Evolutionary conservation across 768 basidiomycete genomes (phyloP), one percentile per base, ranked within the genome.

Genomic region (Kwoniella sp.): DNA sequence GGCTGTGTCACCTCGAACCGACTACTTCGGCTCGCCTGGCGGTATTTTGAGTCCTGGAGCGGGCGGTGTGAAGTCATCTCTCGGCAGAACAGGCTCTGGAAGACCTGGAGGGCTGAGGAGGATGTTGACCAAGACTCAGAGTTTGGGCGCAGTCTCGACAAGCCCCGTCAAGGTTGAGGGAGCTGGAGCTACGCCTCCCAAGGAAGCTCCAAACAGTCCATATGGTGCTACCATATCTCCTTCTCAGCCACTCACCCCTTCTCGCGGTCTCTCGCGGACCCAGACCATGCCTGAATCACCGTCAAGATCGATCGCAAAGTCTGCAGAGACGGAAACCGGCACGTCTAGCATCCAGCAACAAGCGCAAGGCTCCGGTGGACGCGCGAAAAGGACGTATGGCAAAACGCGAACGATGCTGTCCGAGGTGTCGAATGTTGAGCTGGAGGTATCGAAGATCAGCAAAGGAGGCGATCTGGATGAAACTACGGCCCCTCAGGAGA

Each of bases 71-170:
- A 28, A 51, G 22, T 1, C 58, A 13, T 25, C 0, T 12, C 34
- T 41, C n/a, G 34, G 23, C 38, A 23, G 22, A 4, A 37, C 23
- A 58, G 47, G 22, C 4, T 8, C 58, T 4, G 57, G 56, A 1
- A 48, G 64, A 55, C 60, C 69, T 37, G 58, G 72, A 1, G 66
- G 68, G 2, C 26, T 66, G 38, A 53, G 69, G 41, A 61, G 69
- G 23, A 75, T 75, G 74, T 68, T 75, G 22, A 71, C 68, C 37
- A 75, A 73, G 55, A 64, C 72, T 48, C 74, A 73, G 59, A 73
- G 72, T 60, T 61, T 73, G 37, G 69, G 69, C 38, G 23, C 54
- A 7, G 52, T 56, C 13, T 55, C 58, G 22, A 45, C 38, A 4
- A 55, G 38, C 15, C 66, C 61, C 1, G 56, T 63, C 8, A 61